Conservation (phyloP, 2,329 filamentous ascomycete genomes). For the Immersiporthe knoxdaviesiana region DNA sequence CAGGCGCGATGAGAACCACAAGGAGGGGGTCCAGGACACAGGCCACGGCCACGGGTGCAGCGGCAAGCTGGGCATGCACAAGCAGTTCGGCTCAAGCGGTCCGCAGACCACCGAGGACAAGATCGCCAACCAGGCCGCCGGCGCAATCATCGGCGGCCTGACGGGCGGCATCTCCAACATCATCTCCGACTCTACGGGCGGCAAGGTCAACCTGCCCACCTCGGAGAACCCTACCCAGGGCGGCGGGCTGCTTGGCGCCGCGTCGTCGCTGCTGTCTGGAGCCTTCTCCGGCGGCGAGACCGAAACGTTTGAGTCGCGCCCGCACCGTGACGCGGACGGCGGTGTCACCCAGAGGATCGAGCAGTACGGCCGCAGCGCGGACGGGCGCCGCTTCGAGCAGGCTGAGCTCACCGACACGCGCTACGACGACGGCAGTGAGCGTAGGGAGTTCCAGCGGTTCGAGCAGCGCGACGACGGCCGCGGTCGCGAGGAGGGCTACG, state of each 20-base stretch:
- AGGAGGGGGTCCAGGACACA: constrained; percentile 78
- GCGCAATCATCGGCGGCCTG: constrained; percentile 61
- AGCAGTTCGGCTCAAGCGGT: constrained; percentile 55
- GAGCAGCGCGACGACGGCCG: constrained; percentile 56
- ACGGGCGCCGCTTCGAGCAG: constrained; percentile 60
- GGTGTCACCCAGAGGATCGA: constrained; percentile 64
- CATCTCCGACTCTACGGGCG: constrained; percentile 51
- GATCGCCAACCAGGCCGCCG: constrained; percentile 59
- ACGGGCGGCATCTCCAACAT: constrained; percentile 55
- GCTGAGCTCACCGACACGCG: constrained; percentile 63
- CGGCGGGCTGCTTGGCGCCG: constrained; percentile 72
- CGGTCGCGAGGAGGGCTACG: constrained; percentile 49
- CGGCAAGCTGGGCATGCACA: constrained; percentile 78
- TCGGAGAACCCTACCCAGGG: constrained; percentile 50
- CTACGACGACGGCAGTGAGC: constrained; percentile 59
- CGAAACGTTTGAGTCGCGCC: constrained; percentile 52
- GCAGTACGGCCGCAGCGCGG: constrained; percentile 59
- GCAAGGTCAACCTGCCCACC: constrained; percentile 39
- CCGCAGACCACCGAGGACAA: constrained; percentile 57
- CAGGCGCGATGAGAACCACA: constrained; percentile 78
- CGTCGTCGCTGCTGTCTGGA: constrained; percentile 63
- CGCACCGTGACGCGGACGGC: constrained; percentile 59
- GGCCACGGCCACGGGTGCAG: constrained; percentile 84
- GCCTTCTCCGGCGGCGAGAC: constrained; percentile 50
- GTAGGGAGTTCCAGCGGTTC: constrained; percentile 64